phyloP scores from a whole-genome alignment of 225 moss, liverwort and hornwort species.

The Pseudisothecium myosuroides region DNA sequence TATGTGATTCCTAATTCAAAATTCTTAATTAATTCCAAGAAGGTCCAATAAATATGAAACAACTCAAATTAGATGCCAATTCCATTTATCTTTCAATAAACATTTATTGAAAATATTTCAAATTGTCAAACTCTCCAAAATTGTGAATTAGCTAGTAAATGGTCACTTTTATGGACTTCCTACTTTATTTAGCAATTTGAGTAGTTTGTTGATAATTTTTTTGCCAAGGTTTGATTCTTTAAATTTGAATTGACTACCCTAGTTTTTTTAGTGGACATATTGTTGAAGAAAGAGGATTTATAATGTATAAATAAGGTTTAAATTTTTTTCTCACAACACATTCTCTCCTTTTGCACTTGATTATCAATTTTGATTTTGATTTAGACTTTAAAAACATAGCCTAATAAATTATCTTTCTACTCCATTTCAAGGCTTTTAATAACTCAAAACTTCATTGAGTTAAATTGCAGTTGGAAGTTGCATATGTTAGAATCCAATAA shows the following conservation, averaged over 20 bases:
- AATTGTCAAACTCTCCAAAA: neutral
- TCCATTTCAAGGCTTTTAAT: neutral
- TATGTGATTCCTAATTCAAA: neutral
- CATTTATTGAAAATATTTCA: no score
- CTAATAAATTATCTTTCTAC: no score
- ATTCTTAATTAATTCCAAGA: no score
- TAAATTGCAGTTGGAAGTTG: neutral
- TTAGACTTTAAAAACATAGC: no score
- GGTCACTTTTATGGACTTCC: neutral
- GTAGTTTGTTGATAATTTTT: neutral
- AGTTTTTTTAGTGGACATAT: no score
- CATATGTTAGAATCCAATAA: no score
- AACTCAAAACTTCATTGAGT: neutral
- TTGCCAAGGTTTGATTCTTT: neutral
- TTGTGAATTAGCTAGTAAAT: neutral
- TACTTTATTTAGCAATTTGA: neutral
- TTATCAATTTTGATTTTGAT: no score
- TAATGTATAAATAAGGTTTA: accelerated
- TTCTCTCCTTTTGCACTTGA: neutral
- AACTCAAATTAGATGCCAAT: no score
- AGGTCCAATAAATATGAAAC: no score
- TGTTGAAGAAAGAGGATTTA: neutral
- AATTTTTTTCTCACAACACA: neutral
- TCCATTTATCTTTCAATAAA: no score
- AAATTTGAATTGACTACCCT: accelerated